phyloP scores from a whole-genome alignment of 192 early-diverging fungal species.

The Phlyctochytrium arcticum region DNA sequence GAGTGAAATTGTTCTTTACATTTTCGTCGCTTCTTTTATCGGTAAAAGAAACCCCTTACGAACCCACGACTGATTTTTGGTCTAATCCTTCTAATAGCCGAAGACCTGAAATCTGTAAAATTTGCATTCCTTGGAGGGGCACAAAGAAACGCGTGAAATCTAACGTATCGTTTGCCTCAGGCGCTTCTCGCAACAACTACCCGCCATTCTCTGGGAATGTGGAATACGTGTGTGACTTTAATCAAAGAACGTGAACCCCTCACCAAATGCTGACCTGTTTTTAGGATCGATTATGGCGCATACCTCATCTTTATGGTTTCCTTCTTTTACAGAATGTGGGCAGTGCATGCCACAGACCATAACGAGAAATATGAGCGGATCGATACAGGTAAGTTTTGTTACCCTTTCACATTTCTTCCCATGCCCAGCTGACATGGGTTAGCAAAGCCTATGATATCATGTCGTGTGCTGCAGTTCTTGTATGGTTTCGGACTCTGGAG shows the following conservation, averaged over 20 bases:
- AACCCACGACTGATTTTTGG: not conserved
- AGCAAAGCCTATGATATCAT: constrained; percentile 15
- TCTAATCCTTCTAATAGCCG: not conserved
- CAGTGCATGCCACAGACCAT: not conserved
- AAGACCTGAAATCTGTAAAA: constrained; percentile 4
- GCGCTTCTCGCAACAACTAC: too few species aligned
- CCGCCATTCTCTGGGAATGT: constrained; percentile 8
- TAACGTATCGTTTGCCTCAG: too few species aligned
- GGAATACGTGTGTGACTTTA: constrained; percentile 5
- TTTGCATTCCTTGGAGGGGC: too few species aligned
- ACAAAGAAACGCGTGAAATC: too few species aligned
- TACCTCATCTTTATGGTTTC: constrained; percentile 12
- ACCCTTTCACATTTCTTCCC: not conserved
- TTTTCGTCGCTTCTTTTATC: constrained; percentile 4
- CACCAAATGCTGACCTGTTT: not conserved
- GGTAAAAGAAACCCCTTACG: not conserved
- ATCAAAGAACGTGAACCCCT: too few species aligned
- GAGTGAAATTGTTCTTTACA: constrained; percentile 10
- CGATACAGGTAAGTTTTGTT: not conserved
- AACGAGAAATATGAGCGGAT: not conserved
- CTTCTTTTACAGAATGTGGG: not conserved
- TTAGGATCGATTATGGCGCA: constrained; percentile 5
- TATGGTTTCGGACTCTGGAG: constrained; percentile 24
- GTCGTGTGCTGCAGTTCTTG: constrained; percentile 9
- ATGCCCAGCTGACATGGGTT: not conserved